A percentile compares a stretch with the other conserved stretches of the same genome.
phyloP scores from a whole-genome alignment of 192 early-diverging fungal species.

The Polychytrium aggregatum region DNA sequence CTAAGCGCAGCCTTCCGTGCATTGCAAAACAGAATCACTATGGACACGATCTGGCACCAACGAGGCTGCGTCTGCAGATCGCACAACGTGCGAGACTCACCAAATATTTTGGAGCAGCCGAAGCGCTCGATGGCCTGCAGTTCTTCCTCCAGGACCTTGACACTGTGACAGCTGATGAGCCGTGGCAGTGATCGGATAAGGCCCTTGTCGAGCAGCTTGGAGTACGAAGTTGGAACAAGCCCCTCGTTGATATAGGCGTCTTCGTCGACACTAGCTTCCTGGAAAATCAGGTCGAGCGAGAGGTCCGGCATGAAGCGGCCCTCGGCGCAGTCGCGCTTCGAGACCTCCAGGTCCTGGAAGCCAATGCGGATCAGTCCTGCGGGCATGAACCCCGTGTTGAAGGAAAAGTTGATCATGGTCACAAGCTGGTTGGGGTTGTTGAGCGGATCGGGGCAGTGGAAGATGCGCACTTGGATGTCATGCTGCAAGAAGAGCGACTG shows the following conservation, averaged over 20 bases:
- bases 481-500: constrained; percentile 14
- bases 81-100: constrained; percentile 26
- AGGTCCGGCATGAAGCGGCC: constrained; percentile 27
- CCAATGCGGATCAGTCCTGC: constrained; percentile 43
- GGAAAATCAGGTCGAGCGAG: constrained; percentile 35
- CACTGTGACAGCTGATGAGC: constrained; percentile 27
- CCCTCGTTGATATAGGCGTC: no score
- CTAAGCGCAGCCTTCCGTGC: no score
- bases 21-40: no score
- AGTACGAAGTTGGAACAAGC: constrained; percentile 15
- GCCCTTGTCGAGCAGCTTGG: constrained; percentile 19
- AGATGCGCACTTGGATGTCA: constrained; percentile 38
- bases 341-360: constrained; percentile 33
- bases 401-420: constrained; percentile 42
- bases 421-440: constrained; percentile 17
- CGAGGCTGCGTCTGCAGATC: no score
- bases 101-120: constrained; percentile 24
- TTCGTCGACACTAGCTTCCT: constrained; percentile 10
- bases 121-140: constrained; percentile 21
- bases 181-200: constrained; percentile 24
- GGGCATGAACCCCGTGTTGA: constrained; percentile 51
- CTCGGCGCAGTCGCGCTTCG: constrained; percentile 21
- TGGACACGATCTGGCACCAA: no score
- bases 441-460: constrained; percentile 22
- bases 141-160: constrained; percentile 21